Percentiles rank a stretch among this genome's conserved stretches.
phyloP scores from a whole-genome alignment of 495 filamentous ascomycete species.

The Trichoderma gamsii region DNA sequence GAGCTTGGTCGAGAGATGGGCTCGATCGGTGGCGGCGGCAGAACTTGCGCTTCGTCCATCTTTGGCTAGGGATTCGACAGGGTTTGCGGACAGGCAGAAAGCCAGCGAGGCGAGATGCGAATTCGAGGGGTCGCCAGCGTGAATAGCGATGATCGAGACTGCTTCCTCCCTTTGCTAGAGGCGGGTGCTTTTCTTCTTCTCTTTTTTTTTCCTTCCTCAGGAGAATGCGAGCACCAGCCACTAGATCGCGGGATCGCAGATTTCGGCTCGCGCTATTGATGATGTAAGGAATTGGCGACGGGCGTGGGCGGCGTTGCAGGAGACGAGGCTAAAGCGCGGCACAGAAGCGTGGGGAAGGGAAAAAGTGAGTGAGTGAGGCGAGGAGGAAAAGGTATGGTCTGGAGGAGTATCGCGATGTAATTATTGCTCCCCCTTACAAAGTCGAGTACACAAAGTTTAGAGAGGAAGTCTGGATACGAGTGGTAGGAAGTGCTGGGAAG shows the following conservation, averaged over 20 bases:
- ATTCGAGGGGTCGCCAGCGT: conserved; percentile 33
- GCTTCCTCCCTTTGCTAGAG: neutral
- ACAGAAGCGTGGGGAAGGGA: neutral
- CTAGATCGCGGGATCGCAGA: conserved; percentile 15
- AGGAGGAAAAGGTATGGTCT: neutral
- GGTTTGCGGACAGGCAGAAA: conserved; percentile 19
- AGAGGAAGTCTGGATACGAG: conserved; percentile 12
- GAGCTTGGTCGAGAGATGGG: conserved; percentile 45
- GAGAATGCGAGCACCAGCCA: conserved; percentile 4
- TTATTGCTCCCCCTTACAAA: conserved; percentile 11
- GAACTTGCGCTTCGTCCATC: conserved; percentile 36
- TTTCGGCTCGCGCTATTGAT: conserved; percentile 7
- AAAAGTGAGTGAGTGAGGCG: neutral
- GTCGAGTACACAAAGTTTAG: neutral
- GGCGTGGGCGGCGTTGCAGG: neutral
- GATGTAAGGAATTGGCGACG: conserved; percentile 9
- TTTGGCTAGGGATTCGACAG: conserved; percentile 23
- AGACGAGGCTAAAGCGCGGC: neutral
- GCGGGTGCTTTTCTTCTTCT: neutral
- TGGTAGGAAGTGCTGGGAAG: conserved; percentile 7
- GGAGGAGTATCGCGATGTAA: conserved; percentile 14
- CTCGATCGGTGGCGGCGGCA: conserved; percentile 36
- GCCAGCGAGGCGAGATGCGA: conserved; percentile 29
- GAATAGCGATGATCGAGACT: neutral
- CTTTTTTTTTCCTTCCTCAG: neutral